A percentile compares a stretch with the other conserved stretches of the same genome.
These are phyloP conservation scores for Triticum aestivum DNA, from an alignment of 176 grass and related monocot species.

Conservation along the genomic window IWGSC_CS_RefSeq_v2.1 NC_057795.1:553265589-553266088, in stretches of 20 bases:
- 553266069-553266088: neutral
- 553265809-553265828: slow-evolving; percentile 96
- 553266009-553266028: neutral
- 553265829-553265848: slow-evolving; percentile 84
- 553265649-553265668: neutral
- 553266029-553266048: neutral
- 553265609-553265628: neutral
- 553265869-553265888: slow-evolving; percentile 84
- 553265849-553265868: slow-evolving; percentile 72
- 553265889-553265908: slow-evolving; percentile 69
- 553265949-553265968: neutral
- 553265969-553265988: neutral
- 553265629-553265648: neutral
- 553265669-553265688: neutral
- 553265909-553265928: neutral
- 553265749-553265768: slow-evolving; percentile 6
- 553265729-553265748: neutral
- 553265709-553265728: neutral
- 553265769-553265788: slow-evolving; percentile 2
- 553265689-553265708: neutral
- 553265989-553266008: neutral
- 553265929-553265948: neutral
- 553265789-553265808: slow-evolving; percentile 85
- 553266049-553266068: neutral
- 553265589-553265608: neutral